Evolutionary conservation across 768 basidiomycete genomes (phyloP), one percentile per base, ranked within the genome.

Genomic region (Phylloporus arenicola): DNA sequence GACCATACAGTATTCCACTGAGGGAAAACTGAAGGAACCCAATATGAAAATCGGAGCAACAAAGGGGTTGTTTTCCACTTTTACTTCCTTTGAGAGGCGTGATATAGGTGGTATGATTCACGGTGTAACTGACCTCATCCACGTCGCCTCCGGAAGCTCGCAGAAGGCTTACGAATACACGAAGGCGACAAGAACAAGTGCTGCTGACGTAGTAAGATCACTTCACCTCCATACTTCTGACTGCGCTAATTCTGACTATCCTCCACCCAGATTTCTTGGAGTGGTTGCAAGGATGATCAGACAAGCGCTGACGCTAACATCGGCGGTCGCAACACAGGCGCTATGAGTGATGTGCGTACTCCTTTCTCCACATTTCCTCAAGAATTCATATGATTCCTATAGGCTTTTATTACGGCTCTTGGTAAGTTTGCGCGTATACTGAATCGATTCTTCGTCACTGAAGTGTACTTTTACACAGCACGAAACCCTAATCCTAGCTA

Each of bases 1-100:
- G 33, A 46, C 46, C 41, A 12, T 17, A 30, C 53, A 88, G 83
- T 97, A 97, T 70, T 92, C 92, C 19, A 95, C 92, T 7, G 92
- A 97, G 71, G 93, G 93, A 43, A 92, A 90, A 63, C 71, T 97
- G 64, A 96, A 97, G 68, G 92, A 96, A 64, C 92, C 94, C 30
- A 94, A 96, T 63, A 71, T 92, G 14, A 83, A 84, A 11, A 78
- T 84, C 9, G 92, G 90, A 63, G 93, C 94, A 4, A 93, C 92
- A 0, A 82, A 89, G 62, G 91, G 90, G 8, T 72, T 96, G 4
- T 65, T 95, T n/a, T 78, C 80, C 20, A 88, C 91, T 1, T 80
- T 89, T 2, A 70, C 76, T 25, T 84, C 88, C 10, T 95, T 92
- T 63, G 74, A 86, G 20, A 77, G 75, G 11, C 86, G 86, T 30